Conservation (phyloP, 805 yeast species). For the Candida berthetii region DNA sequence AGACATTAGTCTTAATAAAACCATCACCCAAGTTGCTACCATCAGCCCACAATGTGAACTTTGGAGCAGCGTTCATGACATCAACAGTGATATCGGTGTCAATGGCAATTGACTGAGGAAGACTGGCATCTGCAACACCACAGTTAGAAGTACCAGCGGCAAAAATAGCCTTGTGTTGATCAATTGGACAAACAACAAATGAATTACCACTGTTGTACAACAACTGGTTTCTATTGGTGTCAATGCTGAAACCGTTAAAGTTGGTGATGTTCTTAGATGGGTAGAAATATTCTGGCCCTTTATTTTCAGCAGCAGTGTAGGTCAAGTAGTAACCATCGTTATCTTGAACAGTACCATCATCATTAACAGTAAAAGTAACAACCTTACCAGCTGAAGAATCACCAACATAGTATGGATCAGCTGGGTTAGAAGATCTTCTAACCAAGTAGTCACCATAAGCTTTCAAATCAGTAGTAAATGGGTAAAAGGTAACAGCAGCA, state of each 20-base stretch:
- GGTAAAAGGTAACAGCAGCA: not conserved
- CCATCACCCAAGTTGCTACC: not conserved
- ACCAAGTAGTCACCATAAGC: not conserved
- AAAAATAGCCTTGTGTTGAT: not conserved
- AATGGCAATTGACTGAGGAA: not conserved
- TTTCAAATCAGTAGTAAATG: not conserved
- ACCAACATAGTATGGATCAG: not conserved
- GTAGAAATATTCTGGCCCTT: not conserved
- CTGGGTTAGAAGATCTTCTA: not conserved
- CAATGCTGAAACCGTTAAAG: not conserved
- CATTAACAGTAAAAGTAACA: not conserved
- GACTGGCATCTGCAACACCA: not conserved
- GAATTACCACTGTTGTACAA: not conserved
- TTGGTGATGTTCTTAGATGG: not conserved
- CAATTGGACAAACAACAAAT: not conserved
- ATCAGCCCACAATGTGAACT: not conserved
- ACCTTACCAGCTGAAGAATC: not conserved
- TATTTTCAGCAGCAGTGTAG: not conserved
- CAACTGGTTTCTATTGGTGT: not conserved
- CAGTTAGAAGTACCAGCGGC: not conserved
- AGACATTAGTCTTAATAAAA: not conserved
- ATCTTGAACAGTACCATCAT: not conserved
- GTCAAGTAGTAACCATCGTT: not conserved
- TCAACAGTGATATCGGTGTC: not conserved
- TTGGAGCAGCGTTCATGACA: not conserved